Evolutionary conservation across 2,329 filamentous ascomycete species (phyloP).

Genomic region (Albifimbria verrucaria): DNA sequence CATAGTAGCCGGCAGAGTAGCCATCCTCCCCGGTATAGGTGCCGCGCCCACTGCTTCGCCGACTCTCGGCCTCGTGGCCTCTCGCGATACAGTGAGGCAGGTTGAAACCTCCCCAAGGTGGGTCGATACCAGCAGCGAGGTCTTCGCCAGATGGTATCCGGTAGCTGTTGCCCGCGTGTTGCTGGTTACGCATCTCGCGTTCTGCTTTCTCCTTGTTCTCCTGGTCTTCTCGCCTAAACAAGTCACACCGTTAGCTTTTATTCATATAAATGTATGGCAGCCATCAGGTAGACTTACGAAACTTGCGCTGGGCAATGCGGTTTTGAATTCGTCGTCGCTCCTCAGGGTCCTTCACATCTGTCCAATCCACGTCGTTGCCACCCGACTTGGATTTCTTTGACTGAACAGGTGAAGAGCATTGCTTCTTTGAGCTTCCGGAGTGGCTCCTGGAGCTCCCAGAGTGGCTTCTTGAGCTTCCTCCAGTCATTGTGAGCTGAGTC

Average conservation of each 20-base stretch:
- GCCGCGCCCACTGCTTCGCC: slow-evolving; percentile 36
- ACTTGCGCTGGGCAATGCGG: slow-evolving; percentile 71
- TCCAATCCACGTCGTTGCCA: slow-evolving; percentile 61
- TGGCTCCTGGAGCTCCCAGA: slow-evolving; percentile 19
- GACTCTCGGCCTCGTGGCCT: slow-evolving; percentile 47
- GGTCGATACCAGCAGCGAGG: slow-evolving; percentile 45
- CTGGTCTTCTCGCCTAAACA: slow-evolving; percentile 64
- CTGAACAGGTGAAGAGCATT: slow-evolving; percentile 22
- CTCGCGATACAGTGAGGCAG: slow-evolving; percentile 51
- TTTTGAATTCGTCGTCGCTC: slow-evolving; percentile 75
- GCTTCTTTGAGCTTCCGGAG: slow-evolving; percentile 23
- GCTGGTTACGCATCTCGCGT: slow-evolving; percentile 60
- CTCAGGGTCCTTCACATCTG: slow-evolving; percentile 64
- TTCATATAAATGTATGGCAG: neutral
- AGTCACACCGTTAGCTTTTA: slow-evolving; percentile 6
- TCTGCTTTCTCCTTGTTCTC: slow-evolving; percentile 65
- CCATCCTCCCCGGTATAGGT: slow-evolving; percentile 33
- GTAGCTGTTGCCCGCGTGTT: slow-evolving; percentile 63
- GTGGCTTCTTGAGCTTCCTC: slow-evolving; percentile 17
- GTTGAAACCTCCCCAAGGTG: slow-evolving; percentile 69
- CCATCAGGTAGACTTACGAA: slow-evolving; percentile 49
- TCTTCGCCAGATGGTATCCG: slow-evolving; percentile 56
- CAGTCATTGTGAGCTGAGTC: slow-evolving; percentile 14
- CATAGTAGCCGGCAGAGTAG: slow-evolving; percentile 24
- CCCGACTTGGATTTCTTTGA: slow-evolving; percentile 39